Conservation (phyloP, 495 filamentous ascomycete genomes). For the Usnea hakonensis region DNA sequence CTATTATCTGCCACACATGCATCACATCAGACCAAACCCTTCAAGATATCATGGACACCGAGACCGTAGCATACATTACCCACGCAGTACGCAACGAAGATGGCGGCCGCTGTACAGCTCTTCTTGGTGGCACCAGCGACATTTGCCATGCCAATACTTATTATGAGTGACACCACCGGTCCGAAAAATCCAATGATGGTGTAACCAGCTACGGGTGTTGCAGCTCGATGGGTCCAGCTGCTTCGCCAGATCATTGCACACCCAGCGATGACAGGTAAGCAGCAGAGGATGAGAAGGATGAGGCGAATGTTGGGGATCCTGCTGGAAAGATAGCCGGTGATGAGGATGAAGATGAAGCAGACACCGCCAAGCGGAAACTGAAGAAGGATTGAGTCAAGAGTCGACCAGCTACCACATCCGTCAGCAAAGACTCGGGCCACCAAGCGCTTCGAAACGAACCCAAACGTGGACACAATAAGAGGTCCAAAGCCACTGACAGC, state of each 20-base stretch:
- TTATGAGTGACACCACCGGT: conserved; percentile 55
- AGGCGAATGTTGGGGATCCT: conserved; percentile 56
- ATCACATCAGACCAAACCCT: background rate
- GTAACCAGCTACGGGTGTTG: conserved; percentile 59
- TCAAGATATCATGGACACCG: background rate
- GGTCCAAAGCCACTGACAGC: conserved; percentile 71
- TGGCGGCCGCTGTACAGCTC: conserved; percentile 60
- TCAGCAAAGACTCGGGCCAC: background rate
- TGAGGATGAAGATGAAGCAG: conserved; percentile 54
- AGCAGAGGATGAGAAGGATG: conserved; percentile 54
- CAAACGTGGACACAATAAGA: conserved; percentile 67
- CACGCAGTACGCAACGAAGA: conserved; percentile 68
- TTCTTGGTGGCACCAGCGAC: conserved; percentile 75
- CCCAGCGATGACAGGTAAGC: conserved; percentile 65
- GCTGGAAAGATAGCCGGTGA: conserved; percentile 54
- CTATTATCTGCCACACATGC: conserved; percentile 43
- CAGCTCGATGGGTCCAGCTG: conserved; percentile 54
- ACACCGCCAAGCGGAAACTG: conserved; percentile 65
- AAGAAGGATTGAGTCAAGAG: conserved; percentile 58
- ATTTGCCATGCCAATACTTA: conserved; percentile 62
- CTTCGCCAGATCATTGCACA: conserved; percentile 69
- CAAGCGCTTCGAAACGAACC: conserved; percentile 23
- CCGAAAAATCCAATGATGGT: conserved; percentile 65
- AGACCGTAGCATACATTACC: conserved; percentile 38
- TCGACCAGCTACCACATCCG: conserved; percentile 35